Base-by-base conservation (phyloP, 331 rosid species). In the Erythrophleum ivorense region DNA sequence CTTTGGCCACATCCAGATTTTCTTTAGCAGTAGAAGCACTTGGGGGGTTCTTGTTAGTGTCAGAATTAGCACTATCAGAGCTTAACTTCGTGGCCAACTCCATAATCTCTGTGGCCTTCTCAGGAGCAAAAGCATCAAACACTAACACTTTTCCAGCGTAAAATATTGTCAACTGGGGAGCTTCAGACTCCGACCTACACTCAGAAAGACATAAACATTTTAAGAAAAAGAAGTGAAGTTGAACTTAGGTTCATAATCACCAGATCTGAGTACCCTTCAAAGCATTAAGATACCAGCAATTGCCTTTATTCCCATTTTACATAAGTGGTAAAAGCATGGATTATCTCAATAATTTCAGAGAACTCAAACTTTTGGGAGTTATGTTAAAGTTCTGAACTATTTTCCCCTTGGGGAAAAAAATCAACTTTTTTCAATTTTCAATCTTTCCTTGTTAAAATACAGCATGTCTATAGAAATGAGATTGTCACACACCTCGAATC, bases 21-120 rank as follows among this genome's bases (percentile, higher is more conserved):
- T 87, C 88, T 24, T 70, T 70, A 64, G 82, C 58, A 52, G 82
- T 29, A 31, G 87, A 70, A 16, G 68, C 76, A 71, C 33, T 76
- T 0, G 81, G 40, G 2, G 64, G 38, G 9, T 18, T 83, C 78
- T 83, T 79, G 34, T 69, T 58, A 0, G 6, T 41, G 52, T 54
- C 33, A 46, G 88, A 31, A 63, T 3, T 7, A 70, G 55, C 21
- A 24, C 19, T 11, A 68, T 84, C 80, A 52, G 88, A 89, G 76
- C 88, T 81, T 80, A 88, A 87, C 50, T 85, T 88, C 84, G 86
- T 85, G 24, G 97, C 97, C 68, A 96, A 59, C n/a, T 87, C 90
- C 90, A 96, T 87, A 38, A 96, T 82, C 82, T 91, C 97, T 2
- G 89, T 88, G 7, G 98, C 99, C 73, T 85, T 92, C 16, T 85